Base-by-base conservation (phyloP, 2,329 filamentous ascomycete species). In the Neopestalotiopsis sp. region DNA sequence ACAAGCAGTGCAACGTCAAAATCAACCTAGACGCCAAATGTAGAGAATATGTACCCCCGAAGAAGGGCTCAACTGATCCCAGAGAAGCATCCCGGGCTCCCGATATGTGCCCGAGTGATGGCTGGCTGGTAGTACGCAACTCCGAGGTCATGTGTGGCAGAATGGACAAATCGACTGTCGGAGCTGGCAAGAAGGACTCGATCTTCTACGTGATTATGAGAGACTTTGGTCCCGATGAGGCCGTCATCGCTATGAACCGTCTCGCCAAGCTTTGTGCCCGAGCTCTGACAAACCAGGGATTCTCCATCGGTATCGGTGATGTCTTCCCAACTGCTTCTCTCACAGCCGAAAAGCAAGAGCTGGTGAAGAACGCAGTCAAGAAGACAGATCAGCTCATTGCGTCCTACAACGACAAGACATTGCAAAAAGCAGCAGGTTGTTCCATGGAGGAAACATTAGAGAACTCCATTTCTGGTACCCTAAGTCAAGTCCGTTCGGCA, bases 81-180 rank as follows among this genome's bases (percentile, higher is more conserved):
- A 81, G 83, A 28, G 45, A 83, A 70, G 82, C 81, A 69, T 67
- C 59, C 59, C 88, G 81, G 64, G 77, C 77, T 59, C 89, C 91
- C 1, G 91, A 94, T 72, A 91, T 97, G 83, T 93, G 95, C 75
- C 89, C 92, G 17, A 94, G 96, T 73, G 96, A 99, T 79, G 91
- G 92, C 7, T 98, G 94, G 88, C 85, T 99, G 10, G 94, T 97
- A 14, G 92, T 99, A 71, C 92, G 95, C 68, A 98, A 99, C 78
- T 98, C 95, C 0, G 95, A 98, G 79, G 91, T 98, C 71, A 97
- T 99, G 93, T 98, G 95, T 77, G 96, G 96, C 70, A 89, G 92
- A 70, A 98, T 98, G 94, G 96, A 99, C 84, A 99, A 99, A 82
- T 93, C 94, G 1, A 98, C 95, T 0, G 94, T 99, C n/a, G 96